These are phyloP conservation scores for Dioscorea alata DNA, from an alignment of 106 monocot species.

Conservation along the genomic window DNA sequence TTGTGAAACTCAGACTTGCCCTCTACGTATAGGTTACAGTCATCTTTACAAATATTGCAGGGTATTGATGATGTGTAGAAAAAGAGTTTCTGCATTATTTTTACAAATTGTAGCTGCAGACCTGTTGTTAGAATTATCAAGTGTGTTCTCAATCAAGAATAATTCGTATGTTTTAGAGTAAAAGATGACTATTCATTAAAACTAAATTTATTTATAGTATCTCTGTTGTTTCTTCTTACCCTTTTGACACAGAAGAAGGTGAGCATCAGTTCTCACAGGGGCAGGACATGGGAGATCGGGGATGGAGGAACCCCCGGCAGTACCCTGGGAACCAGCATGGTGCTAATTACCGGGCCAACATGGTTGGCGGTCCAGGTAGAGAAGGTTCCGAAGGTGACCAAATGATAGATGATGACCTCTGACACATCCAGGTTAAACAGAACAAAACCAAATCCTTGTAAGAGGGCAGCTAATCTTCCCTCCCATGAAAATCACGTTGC, in stretches of 20 bases:
- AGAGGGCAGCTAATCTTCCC: no score
- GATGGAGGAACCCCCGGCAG: constrained; percentile 31
- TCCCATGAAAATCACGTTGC: constrained; percentile 15
- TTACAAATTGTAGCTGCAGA: no score
- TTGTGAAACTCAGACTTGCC: no score
- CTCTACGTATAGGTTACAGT: no score
- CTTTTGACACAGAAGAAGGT: constrained; percentile 13
- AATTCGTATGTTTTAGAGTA: not conserved
- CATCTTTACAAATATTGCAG: no score
- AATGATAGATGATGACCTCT: constrained; percentile 9
- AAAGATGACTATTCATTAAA: not conserved
- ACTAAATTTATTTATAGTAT: not conserved
- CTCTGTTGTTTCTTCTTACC: not conserved
- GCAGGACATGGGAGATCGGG: constrained; percentile 22
- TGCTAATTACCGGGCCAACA: constrained; percentile 12
- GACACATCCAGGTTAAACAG: constrained; percentile 5
- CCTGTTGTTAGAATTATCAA: not conserved
- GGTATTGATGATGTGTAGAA: no score
- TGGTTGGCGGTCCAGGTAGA: constrained; percentile 5
- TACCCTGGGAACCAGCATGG: constrained; percentile 16
- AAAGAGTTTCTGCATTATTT: no score
- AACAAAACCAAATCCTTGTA: no score
- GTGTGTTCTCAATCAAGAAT: not conserved
- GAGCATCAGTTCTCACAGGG: constrained; percentile 17
- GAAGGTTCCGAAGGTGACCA: constrained; percentile 21